These are phyloP conservation scores for Neltuma alba DNA, from an alignment of 306 rosid genomes.

Conservation along the genomic window DNA sequence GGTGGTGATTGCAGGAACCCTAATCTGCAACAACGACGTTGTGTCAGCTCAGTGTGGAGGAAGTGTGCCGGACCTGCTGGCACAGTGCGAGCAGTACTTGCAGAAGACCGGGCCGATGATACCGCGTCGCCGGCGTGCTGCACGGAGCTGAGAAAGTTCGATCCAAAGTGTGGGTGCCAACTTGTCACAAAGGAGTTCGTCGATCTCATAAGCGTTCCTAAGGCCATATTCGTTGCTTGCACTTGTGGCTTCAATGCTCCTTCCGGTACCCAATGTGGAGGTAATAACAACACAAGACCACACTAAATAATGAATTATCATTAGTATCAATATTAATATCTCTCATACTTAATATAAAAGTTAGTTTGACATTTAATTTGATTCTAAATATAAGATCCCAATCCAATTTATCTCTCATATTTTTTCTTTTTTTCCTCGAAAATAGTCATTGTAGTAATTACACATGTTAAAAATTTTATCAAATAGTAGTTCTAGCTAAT, in stretches of 20 bases:
- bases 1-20: slow-evolving; percentile 20
- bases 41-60: slow-evolving; percentile 47
- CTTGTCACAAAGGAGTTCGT: slow-evolving; percentile 35
- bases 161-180: slow-evolving; percentile 44
- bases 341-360: too few relatives aligned
- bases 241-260: slow-evolving; percentile 42
- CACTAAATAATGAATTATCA: too few relatives aligned
- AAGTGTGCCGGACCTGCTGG: slow-evolving; percentile 1
- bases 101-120: slow-evolving; percentile 40
- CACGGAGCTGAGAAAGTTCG: slow-evolving; percentile 13
- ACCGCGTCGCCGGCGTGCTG: slow-evolving; percentile 49
- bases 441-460: too few relatives aligned
- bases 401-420: too few relatives aligned
- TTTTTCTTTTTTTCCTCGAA: too few relatives aligned
- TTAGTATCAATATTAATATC: too few relatives aligned
- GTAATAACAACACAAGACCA: too few relatives aligned
- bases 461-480: too few relatives aligned
- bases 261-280: slow-evolving; percentile 47
- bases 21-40: slow-evolving; percentile 25
- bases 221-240: slow-evolving; percentile 43
- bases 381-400: too few relatives aligned
- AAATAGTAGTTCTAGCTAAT: too few relatives aligned
- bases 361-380: too few relatives aligned
- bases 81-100: slow-evolving; percentile 33
- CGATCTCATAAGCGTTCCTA: slow-evolving; percentile 30